Percentiles rank a stretch among this genome's conserved stretches.
Evolutionary conservation across 257 asterid species (phyloP).

Genomic region (Solanum paucissectum): DNA sequence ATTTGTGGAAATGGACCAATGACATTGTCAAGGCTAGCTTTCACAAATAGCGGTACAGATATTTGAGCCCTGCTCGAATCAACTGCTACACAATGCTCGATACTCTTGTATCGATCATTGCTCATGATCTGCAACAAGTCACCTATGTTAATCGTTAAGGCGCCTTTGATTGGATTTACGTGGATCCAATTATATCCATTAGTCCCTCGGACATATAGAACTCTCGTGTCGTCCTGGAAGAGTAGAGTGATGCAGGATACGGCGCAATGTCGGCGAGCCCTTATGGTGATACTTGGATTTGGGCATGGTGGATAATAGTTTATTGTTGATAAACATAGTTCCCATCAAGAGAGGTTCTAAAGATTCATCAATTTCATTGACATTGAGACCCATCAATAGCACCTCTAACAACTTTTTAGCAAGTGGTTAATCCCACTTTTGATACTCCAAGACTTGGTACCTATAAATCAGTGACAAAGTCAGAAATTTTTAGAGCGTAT

Average conservation of each 20-base stretch:
- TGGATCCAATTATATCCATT: slow-evolving; percentile 29
- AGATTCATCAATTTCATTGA: slow-evolving; percentile 20
- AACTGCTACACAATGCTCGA: slow-evolving; percentile 38
- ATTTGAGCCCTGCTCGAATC: slow-evolving; percentile 22
- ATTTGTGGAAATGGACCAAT: too few species aligned
- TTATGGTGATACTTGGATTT: slow-evolving; percentile 32
- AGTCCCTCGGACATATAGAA: slow-evolving; percentile 34
- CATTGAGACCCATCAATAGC: slow-evolving; percentile 18
- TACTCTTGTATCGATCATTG: slow-evolving; percentile 42
- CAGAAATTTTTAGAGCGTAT: neutral
- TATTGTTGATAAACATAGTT: neutral
- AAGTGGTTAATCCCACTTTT: slow-evolving; percentile 28
- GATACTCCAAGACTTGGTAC: slow-evolving; percentile 6
- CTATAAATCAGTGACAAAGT: neutral
- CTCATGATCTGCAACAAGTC: slow-evolving; percentile 39
- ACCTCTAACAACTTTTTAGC: slow-evolving; percentile 21
- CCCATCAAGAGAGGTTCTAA: slow-evolving; percentile 38
- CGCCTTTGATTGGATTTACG: slow-evolving; percentile 32
- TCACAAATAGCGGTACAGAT: slow-evolving; percentile 17
- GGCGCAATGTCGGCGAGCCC: slow-evolving; percentile 38
- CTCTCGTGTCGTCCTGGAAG: slow-evolving; percentile 50
- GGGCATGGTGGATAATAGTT: slow-evolving; percentile 42
- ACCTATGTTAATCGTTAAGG: slow-evolving; percentile 35
- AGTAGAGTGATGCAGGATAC: slow-evolving; percentile 35
- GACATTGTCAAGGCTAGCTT: too few species aligned